Evolutionary conservation across 257 asterid species (phyloP), one percentile per base, ranked within the genome.

Genomic region (Solanum sejunctum): DNA sequence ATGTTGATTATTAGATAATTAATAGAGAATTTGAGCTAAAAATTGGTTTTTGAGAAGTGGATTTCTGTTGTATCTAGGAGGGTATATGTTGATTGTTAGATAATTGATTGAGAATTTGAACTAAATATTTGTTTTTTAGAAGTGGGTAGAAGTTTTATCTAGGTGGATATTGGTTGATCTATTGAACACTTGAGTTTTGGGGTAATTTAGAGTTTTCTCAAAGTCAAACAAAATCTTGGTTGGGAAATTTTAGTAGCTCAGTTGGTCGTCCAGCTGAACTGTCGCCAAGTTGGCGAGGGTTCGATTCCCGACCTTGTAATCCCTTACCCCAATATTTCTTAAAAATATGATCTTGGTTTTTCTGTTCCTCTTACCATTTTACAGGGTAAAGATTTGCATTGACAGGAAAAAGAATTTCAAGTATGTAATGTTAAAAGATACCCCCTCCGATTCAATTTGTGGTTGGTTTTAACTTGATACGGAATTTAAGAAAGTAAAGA

Each of bases 1-100:
- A 21, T 21, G 23, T 75, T 51, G 36, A 21, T 20, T 21, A 17
- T 10, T 61, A 4, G 36, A 4, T 15, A 32, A 66, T n/a, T 83
- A 69, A 72, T 80, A 77, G 66, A 28, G 75, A 17, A 73, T 73
- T 83, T 66, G 73, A 82, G 89, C 82, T 88, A 41, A 88, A 90
- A 85, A 85, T 83, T 83, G 88, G 10, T 78, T 66, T 89, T 89
- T 89, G 87, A 63, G 82, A 84, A 13, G 36, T 88, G 94, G 87
- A 88, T 84, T 88, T 67, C 45, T 39, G 70, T 83, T 81, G 60
- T 83, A 63, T 63, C 80, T 79, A 17, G 20, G 49, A 39, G 78
- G 77, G 13, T 43, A 6, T 43, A 43, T 36, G 23, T 26, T 51
- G 23, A 23, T 49, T 61, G 36, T n/a, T 69, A 39, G 52, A 8